Base-by-base conservation (phyloP, 768 basidiomycete species). In the Xerocomellus dryophilus region DNA sequence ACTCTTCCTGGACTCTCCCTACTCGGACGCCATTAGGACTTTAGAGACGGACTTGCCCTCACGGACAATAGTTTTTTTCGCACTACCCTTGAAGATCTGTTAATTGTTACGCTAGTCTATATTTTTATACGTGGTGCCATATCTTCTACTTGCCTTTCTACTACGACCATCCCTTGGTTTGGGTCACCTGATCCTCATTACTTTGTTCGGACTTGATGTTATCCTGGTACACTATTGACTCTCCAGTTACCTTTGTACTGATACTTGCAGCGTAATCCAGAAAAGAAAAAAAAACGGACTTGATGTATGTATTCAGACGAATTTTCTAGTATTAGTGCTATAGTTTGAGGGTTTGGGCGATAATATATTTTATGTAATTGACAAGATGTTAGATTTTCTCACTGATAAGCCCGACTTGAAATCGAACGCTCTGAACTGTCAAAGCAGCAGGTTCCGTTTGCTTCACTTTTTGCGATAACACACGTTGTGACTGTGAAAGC, bases 211-310 rank as follows among this genome's bases (percentile, higher is more conserved):
- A 62, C 64, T n/a, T 39, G 18, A 41, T 50, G 43, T 56, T 42
- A 29, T 43, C 14, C 48, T 46, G 17, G 48, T 53, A 65, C 53
- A 39, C 12, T 57, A 53, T 47, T 49, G 62, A 48, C 51, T 48
- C n/a, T 40, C 45, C 9, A 2, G 41, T 31, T 58, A 32, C 18
- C 32, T 53, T 44, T 42, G 64, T 51, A 58, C 34, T 46, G 43
- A 51, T 42, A 42, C 25, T 31, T 36, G 45, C 23, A 54, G 51
- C 43, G 32, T 57, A 56, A 57, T 58, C 21, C 47, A 46, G 82
- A 81, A 56, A 88, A 92, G 70, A 35, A 79, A 88, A 52, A 88
- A 87, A 90, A 89, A 77, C 89, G 90, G 89, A 92, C 32, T 73
- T 90, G 66, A 84, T 93, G 57, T 95, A 94, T 76, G 72, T 95